A percentile compares a stretch with the other conserved stretches of the same genome.
Evolutionary conservation across 768 basidiomycete genomes (phyloP).

Genomic region (Botryobasidium botryosum): DNA sequence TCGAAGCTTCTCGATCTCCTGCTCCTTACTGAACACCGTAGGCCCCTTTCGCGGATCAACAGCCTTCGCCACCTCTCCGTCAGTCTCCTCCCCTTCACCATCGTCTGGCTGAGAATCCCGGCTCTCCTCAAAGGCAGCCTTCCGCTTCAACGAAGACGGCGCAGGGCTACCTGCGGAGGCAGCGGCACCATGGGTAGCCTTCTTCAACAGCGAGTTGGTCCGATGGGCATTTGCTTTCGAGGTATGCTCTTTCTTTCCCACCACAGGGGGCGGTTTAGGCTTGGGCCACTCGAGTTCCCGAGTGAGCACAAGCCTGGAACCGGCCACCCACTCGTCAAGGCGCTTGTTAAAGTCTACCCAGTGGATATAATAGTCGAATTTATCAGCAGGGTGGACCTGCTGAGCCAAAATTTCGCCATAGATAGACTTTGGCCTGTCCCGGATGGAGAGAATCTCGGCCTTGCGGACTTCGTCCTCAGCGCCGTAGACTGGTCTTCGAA

Average conservation of each 20-base stretch:
- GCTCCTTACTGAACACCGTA: slow-evolving; percentile 77
- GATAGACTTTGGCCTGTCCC: slow-evolving; percentile 59
- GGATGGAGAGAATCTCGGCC: slow-evolving; percentile 89
- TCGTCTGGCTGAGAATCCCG: slow-evolving; percentile 49
- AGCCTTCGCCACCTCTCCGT: slow-evolving; percentile 41
- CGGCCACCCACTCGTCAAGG: slow-evolving; percentile 91
- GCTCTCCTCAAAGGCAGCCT: slow-evolving; percentile 42
- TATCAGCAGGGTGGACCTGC: slow-evolving; percentile 48
- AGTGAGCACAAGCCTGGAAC: slow-evolving; percentile 64
- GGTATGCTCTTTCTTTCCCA: slow-evolving; percentile 23
- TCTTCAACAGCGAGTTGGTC: slow-evolving; percentile 18
- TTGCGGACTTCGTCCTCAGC: slow-evolving; percentile 75
- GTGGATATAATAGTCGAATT: slow-evolving; percentile 91
- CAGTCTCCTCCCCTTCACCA: slow-evolving; percentile 41
- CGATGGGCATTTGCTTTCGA: slow-evolving; percentile 6
- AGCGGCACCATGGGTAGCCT: slow-evolving; percentile 22
- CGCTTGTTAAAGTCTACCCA: slow-evolving; percentile 99
- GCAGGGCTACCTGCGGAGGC: slow-evolving; percentile 26
- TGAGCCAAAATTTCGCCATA: slow-evolving; percentile 33
- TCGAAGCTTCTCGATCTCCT: slow-evolving; percentile 96
- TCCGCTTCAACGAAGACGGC: slow-evolving; percentile 53
- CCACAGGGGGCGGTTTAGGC: slow-evolving; percentile 43
- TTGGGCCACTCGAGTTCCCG: slow-evolving; percentile 94
- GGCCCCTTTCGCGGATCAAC: slow-evolving; percentile 33
- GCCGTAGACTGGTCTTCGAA: slow-evolving; percentile 58